phyloP scores from a whole-genome alignment of 2,329 filamentous ascomycete species.

The Claviceps monticola region DNA sequence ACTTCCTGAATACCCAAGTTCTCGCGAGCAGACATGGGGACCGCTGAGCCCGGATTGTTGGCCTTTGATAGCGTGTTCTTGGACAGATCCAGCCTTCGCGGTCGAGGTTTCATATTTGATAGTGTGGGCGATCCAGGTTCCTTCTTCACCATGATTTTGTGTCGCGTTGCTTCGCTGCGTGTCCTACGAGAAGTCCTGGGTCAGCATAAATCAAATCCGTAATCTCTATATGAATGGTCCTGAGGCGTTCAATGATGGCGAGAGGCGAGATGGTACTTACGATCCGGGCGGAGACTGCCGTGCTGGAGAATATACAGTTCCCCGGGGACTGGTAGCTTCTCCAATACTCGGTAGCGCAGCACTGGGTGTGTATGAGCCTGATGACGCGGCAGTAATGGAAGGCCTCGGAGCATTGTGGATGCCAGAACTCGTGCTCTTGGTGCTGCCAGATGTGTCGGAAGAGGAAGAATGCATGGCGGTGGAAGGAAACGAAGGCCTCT shows the following conservation, averaged over 20 bases:
- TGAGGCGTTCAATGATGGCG: neutral
- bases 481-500: slow-evolving; percentile 43
- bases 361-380: slow-evolving; percentile 19
- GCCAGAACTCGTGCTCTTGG: neutral
- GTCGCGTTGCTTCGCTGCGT: slow-evolving; percentile 33
- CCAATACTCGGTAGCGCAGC: slow-evolving; percentile 32
- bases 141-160: slow-evolving; percentile 91
- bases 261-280: slow-evolving; percentile 30
- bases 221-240: neutral
- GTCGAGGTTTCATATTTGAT: slow-evolving; percentile 54
- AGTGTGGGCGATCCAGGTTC: slow-evolving; percentile 82
- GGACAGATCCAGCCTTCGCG: slow-evolving; percentile 57
- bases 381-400: slow-evolving; percentile 13
- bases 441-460: slow-evolving; percentile 3
- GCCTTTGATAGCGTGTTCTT: slow-evolving; percentile 40
- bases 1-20: slow-evolving; percentile 79
- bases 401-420: slow-evolving; percentile 34
- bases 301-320: slow-evolving; percentile 18
- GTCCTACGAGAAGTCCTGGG: slow-evolving; percentile 14
- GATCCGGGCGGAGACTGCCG: slow-evolving; percentile 45
- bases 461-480: slow-evolving; percentile 19
- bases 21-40: slow-evolving; percentile 68
- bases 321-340: slow-evolving; percentile 41
- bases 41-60: slow-evolving; percentile 44
- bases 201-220: slow-evolving; percentile 3